Percentiles rank a stretch among this genome's conserved stretches.
phyloP scores from a whole-genome alignment of 192 early-diverging fungal genomes.

The Linnemannia zychae region DNA sequence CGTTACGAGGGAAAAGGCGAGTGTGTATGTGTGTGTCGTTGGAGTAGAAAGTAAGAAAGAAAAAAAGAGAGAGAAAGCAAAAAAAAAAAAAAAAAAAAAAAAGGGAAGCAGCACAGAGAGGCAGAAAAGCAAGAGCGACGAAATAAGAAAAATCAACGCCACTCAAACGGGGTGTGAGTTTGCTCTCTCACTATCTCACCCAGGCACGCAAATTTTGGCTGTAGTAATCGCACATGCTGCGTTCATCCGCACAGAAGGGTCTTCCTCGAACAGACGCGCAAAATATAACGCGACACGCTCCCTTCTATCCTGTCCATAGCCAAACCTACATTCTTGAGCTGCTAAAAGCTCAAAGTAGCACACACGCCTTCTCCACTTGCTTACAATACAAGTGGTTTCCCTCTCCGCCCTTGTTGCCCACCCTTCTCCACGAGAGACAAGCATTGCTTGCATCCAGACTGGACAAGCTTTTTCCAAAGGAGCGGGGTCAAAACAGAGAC shows the following conservation, averaged over 20 bases:
- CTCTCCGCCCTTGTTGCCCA: not conserved
- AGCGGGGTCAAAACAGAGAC: not conserved
- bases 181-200: not conserved
- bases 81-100: conserved; percentile 6
- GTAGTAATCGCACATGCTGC: not conserved
- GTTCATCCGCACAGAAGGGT: not conserved
- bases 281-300: no score
- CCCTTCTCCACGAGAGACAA: not conserved
- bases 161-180: not conserved
- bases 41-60: not conserved
- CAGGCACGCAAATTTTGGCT: not conserved
- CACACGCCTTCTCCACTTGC: no score
- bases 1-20: not conserved
- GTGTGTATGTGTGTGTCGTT: not conserved
- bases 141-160: not conserved
- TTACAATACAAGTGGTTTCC: not conserved
- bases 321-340: no score
- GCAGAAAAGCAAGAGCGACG: not conserved
- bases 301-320: no score
- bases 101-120: no score
- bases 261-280: not conserved
- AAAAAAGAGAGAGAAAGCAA: not conserved
- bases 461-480: not conserved
- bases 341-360: no score
- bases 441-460: conserved; percentile 3